Evolutionary conservation across 805 yeast genomes (phyloP), one percentile per base, ranked within the genome.

Genomic region (Schizosaccharomyces cryophilus): DNA sequence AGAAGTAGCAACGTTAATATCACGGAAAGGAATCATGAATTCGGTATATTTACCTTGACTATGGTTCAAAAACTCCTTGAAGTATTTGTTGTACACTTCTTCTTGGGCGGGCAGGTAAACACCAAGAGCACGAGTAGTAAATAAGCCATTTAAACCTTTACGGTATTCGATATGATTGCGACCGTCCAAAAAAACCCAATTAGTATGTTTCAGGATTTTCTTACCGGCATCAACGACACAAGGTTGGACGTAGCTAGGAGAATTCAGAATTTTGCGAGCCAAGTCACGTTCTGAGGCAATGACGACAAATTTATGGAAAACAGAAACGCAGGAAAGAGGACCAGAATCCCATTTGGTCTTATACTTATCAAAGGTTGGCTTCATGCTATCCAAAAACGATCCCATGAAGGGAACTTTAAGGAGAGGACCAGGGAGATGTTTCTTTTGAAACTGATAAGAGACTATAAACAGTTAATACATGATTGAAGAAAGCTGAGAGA

Each of bases 151-250:
- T 69, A 93, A 76, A 15, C 93, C 82, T 71, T 82, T 82, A 73
- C 98, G 83, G 74, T 90, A 93, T 73, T 93, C 98, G 62, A 82
- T 81, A 68, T 93, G 98, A 42, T 83, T 94, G 74, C 88, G 88
- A 66, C 98, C 98, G 69, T 93, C 98, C 68, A 88, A 74, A 72
- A 93, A 93, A 45, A 93, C 98, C 98, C 98, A 93, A 76, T 90
- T 93, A 58, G 90, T 78, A 58, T 97, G 96, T 73, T 97, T 82
- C 68, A 93, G 76, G 66, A 93, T 87, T 73, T 93, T 93, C 64
- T 83, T 78, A 24, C 98, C 98, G 61, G 88, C 97, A 70, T 93
- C 98, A 65, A 93, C 98, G 63, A 93, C 95, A 75, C 98, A 93
- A 5, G 98, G 98, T 72, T 88, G 88, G 64, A 88, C 96, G 69